Conservation (phyloP, 148 eudicot species). For the Bassia scoparia region DNA sequence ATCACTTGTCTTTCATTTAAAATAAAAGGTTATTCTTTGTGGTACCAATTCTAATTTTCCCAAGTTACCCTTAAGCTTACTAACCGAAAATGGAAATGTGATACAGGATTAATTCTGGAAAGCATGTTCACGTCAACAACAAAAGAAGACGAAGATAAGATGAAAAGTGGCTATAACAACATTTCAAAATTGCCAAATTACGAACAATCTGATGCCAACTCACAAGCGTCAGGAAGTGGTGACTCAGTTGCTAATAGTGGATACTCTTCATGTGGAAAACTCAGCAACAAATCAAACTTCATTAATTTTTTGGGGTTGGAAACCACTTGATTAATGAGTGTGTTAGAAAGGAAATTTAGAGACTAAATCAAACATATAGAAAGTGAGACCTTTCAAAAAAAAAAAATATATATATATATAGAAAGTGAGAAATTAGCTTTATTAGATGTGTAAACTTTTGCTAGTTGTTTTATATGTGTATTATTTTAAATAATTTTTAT, state of each 20-base stretch:
- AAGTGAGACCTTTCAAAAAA: no score
- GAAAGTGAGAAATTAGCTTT: no score
- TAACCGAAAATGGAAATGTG: neutral
- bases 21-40: no score
- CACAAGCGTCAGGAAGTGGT: constrained; percentile 16
- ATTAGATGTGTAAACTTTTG: no score
- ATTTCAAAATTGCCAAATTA: neutral
- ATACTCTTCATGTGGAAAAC: neutral
- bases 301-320: constrained; percentile 17
- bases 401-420: no score
- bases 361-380: no score
- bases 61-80: neutral
- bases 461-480: no score
- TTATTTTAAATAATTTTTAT: no score
- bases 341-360: no score
- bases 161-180: neutral
- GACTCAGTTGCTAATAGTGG: constrained; percentile 19
- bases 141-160: neutral
- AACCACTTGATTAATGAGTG: constrained; percentile 13
- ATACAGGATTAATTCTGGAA: constrained; percentile 14
- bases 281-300: neutral
- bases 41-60: neutral
- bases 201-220: constrained; percentile 14
- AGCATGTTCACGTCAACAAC: neutral
- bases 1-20: no score